phyloP scores from a whole-genome alignment of 129 eudicot genomes.

The Glebionis coronaria region DNA sequence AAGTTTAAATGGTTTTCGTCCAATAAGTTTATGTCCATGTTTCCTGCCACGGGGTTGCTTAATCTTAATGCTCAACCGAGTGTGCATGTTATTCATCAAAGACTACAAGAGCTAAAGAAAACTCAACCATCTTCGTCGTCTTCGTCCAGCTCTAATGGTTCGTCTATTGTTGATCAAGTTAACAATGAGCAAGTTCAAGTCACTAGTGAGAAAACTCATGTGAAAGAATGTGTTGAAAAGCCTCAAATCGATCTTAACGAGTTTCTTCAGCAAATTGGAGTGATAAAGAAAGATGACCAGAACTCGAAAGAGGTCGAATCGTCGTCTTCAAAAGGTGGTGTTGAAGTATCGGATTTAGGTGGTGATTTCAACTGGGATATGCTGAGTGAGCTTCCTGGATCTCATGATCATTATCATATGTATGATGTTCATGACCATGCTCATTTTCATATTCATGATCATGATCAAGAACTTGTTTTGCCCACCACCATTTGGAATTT shows the following conservation, averaged over 20 bases:
- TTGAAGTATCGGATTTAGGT: conserved; percentile 33
- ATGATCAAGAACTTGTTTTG: conserved; percentile 52
- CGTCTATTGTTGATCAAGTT: conserved; percentile 30
- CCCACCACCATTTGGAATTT: conserved; percentile 73
- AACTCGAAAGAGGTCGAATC: conserved; percentile 49
- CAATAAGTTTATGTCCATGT: conserved; percentile 48
- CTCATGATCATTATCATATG: conserved; percentile 33
- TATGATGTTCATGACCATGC: conserved; percentile 38
- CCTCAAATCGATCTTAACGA: conserved; percentile 96
- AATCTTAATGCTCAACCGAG: conserved; percentile 87
- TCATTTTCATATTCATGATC: conserved; percentile 29
- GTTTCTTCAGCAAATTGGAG: conserved; percentile 88
- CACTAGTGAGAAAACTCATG: conserved; percentile 28
- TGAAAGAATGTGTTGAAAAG: conserved; percentile 45
- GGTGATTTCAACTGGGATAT: conserved; percentile 72
- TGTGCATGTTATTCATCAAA: conserved; percentile 87
- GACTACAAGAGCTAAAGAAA: conserved; percentile 78
- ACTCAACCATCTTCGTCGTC: conserved; percentile 39
- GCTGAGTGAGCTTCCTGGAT: conserved; percentile 53
- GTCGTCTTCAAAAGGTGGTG: conserved; percentile 32
- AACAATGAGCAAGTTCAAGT: conserved; percentile 22
- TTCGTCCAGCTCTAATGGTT: conserved; percentile 50
- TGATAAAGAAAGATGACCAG: conserved; percentile 51
- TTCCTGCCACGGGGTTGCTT: conserved; percentile 62
- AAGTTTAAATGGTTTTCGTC: conserved; percentile 90